phyloP scores from a whole-genome alignment of 75 land plant genomes.

The Larix kaempferi region DNA sequence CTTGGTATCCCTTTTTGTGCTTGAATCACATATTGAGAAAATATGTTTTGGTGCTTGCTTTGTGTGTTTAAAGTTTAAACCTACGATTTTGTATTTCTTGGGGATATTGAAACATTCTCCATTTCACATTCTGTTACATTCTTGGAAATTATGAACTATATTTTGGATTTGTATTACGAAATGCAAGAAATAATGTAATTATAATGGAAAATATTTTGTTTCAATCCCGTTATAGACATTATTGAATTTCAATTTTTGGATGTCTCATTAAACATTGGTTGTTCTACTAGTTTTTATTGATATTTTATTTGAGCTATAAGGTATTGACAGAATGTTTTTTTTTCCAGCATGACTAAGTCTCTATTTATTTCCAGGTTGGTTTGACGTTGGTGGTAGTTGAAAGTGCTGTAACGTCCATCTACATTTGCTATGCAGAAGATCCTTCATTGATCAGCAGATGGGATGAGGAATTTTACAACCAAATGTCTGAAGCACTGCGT shows the following conservation, averaged over 20 bases:
- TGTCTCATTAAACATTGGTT: not conserved
- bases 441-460: conserved; percentile 71
- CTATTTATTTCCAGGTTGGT: conserved; percentile 65
- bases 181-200: not conserved
- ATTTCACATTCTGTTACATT: not conserved
- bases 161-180: not conserved
- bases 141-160: not conserved
- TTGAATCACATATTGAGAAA: not conserved
- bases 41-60: not conserved
- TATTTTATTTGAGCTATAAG: not conserved
- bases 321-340: not conserved
- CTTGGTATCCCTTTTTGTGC: not conserved
- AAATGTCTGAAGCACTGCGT: conserved; percentile 76
- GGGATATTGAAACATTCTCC: not conserved
- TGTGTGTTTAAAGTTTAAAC: not conserved
- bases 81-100: not conserved
- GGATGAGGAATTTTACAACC: conserved; percentile 74
- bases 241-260: not conserved
- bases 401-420: conserved; percentile 88
- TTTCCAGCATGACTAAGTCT: not conserved
- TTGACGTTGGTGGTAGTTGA: conserved; percentile 81
- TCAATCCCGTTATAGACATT: not conserved
- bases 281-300: not conserved
- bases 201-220: not conserved
- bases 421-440: conserved; percentile 85